phyloP scores from a whole-genome alignment of 2,329 filamentous ascomycete genomes.

The Phialocephala subalpina region DNA sequence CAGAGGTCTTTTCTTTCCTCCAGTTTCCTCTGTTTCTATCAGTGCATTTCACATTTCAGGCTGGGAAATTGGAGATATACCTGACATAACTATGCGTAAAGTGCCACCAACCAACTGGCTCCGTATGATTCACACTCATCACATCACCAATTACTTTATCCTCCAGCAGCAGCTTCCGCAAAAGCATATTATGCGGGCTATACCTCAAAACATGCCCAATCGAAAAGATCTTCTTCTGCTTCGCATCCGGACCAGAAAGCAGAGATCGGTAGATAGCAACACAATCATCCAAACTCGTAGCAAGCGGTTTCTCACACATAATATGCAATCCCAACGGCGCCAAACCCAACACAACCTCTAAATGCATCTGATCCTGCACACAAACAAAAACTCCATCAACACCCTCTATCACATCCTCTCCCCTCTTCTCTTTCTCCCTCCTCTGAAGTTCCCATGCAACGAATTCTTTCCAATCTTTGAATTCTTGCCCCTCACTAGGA shows the following conservation, averaged over 20 bases:
- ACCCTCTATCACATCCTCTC: constrained; percentile 50
- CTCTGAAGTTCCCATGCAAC: constrained; percentile 72
- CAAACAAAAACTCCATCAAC: constrained; percentile 70
- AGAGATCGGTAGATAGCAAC: constrained; percentile 73
- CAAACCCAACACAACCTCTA: constrained; percentile 79
- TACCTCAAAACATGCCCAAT: constrained; percentile 94
- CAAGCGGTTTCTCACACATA: constrained; percentile 93
- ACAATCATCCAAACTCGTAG: constrained; percentile 80
- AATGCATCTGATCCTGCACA: constrained; percentile 88
- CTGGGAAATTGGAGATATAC: constrained; percentile 42
- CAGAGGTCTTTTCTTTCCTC: constrained; percentile 80
- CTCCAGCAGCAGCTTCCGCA: constrained; percentile 79
- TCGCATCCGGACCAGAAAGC: constrained; percentile 44
- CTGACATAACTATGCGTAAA: constrained; percentile 89
- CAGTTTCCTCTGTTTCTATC: constrained; percentile 75
- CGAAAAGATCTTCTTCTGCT: constrained; percentile 70
- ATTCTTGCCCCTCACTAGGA: constrained; percentile 55
- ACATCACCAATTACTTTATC: constrained; percentile 83
- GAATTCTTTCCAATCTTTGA: constrained; percentile 78
- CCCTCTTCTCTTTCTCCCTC: constrained; percentile 59
- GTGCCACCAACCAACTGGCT: constrained; percentile 96
- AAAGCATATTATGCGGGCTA: constrained; percentile 86
- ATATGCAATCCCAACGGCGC: constrained; percentile 78
- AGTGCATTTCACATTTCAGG: not conserved
- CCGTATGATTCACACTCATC: constrained; percentile 86